Evolutionary conservation across 2,329 filamentous ascomycete species (phyloP), one percentile per base, ranked within the genome.

Genomic region (Moelleriella libera): DNA sequence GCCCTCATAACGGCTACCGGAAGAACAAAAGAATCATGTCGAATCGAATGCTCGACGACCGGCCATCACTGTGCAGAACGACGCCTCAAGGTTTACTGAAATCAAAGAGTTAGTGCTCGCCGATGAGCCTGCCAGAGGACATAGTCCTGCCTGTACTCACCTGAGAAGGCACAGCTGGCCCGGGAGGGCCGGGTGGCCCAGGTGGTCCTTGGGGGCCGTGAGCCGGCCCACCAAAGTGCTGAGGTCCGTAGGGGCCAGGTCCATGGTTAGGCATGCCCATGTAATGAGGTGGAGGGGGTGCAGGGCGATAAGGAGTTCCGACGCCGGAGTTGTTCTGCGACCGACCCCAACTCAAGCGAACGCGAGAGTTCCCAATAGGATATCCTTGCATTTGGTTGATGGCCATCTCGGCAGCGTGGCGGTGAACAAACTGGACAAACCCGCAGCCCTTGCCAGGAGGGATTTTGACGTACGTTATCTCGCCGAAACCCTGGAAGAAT

Each of bases 321-420:
- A 94, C 92, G 49, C 92, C 92, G 52, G 90, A 97, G 76, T 98
- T 98, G 80, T 97, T 98, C 76, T 98, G 92, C 48, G 86, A 94
- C 54, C 92, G 86, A 53, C 92, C 92, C 92, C 92, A 98, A 65
- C 88, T 95, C 56, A 98, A 78, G 60, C 92, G 88, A 50, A 98
- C 92, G 55, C 92, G 88, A 44, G 90, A 97, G 76, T 98, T 98
- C 48, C 92, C 92, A 60, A 98, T 98, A 29, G 92, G 92, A 65
- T 98, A 98, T 51, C 92, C 92, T 70, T 98, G 92, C 92, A 98
- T 98, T 71, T 98, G 92, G 72, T 98, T 98, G 78, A 98, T 98
- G 57, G 92, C 92, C 92, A 98, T 98, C 72, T 98, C 92, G 11
- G 92, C 92, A 47, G 92, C 92, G 61, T 98, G 92, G 55, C 92